Base-by-base conservation (phyloP, 2,329 filamentous ascomycete species). In the Alternaria alternata region DNA sequence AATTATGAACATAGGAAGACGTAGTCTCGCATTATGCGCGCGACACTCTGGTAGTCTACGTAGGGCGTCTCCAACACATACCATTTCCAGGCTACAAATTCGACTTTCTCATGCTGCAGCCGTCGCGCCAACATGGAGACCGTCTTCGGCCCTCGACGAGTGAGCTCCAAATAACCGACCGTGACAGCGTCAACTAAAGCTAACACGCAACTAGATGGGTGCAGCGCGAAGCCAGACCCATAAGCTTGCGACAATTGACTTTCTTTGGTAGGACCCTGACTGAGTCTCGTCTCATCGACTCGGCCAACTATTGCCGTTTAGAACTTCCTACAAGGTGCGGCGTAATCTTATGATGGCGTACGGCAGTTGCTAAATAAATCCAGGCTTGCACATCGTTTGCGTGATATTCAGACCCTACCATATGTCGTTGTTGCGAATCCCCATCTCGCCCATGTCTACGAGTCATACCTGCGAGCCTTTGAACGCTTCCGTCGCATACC, bases 381-480 rank as follows among this genome's bases (percentile, higher is more conserved):
- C 53, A 94, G 93, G 69, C 88, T 98, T 68, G 93, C 94, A 18
- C 95, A 99, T 80, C 91, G 95, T 34, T 89, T 99, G 64, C 92
- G 96, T 60, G 94, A 99, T 77, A 98, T 99, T 87, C 95, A 99
- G 79, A 94, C 92, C 64, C 85, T 99, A 41, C 95, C 95, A 18
- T 99, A 97, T 76, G 92, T 95, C 38, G 94, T 98, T 55, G 92
- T 98, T 48, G 94, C 92, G n/a, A 99, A 99, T 73, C 88, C 88
- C 7, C 93, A 99, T 78, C 91, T 99, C 64, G 93, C 91, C 75
- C 89, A 96, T 67, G 95, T 98, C 34, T 99, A 99, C 81, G 93
- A 98, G 77, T 86, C 97, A 7, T 99, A 99, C 83, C 96, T 97
- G 81, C 89, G 89, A 67, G 94, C 95, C n/a, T 99, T 99, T 72